These are phyloP conservation scores for Naganishia sp. DNA, from an alignment of 1,284 basidiomycete genomes.

Conservation along the genomic window DNA sequence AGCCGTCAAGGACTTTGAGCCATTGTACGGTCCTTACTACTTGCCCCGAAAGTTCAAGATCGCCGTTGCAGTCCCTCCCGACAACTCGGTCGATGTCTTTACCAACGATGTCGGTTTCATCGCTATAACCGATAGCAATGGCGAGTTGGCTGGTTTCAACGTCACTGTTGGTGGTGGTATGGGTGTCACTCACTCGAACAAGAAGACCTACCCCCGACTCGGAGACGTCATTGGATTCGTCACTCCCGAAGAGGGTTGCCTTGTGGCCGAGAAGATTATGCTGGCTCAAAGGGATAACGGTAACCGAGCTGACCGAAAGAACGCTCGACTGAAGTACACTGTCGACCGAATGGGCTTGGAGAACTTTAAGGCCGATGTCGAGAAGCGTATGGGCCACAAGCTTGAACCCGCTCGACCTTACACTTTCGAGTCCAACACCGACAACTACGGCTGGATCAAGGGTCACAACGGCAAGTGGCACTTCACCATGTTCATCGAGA, in stretches of 20 bases:
- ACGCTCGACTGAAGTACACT: slow-evolving; percentile 94
- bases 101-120: slow-evolving; percentile 96
- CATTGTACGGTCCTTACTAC: slow-evolving; percentile 95
- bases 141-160: slow-evolving; percentile 82
- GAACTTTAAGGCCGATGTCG: slow-evolving; percentile 84
- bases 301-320: slow-evolving; percentile 78
- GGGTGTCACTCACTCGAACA: slow-evolving; percentile 98
- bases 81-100: slow-evolving; percentile 95
- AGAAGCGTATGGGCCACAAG: slow-evolving; percentile 79
- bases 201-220: slow-evolving; percentile 94
- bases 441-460: slow-evolving; percentile 89
- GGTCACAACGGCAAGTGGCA: slow-evolving; percentile 88
- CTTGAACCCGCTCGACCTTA: slow-evolving; percentile 74
- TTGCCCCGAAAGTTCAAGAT: slow-evolving; percentile 99
- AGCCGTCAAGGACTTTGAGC: slow-evolving; percentile 89
- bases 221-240: slow-evolving; percentile 91
- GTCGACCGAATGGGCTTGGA: slow-evolving; percentile 90
- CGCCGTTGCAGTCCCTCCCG: slow-evolving; percentile 92
- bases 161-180: slow-evolving; percentile 92
- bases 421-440: slow-evolving; percentile 85
- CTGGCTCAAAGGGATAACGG: slow-evolving; percentile 93
- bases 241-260: slow-evolving; percentile 78
- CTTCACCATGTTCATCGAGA: slow-evolving; percentile 95
- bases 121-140: slow-evolving; percentile 75
- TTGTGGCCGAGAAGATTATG: slow-evolving; percentile 91